phyloP scores from a whole-genome alignment of 371 early-diverging fungal species.

The Entomophthora muscae region DNA sequence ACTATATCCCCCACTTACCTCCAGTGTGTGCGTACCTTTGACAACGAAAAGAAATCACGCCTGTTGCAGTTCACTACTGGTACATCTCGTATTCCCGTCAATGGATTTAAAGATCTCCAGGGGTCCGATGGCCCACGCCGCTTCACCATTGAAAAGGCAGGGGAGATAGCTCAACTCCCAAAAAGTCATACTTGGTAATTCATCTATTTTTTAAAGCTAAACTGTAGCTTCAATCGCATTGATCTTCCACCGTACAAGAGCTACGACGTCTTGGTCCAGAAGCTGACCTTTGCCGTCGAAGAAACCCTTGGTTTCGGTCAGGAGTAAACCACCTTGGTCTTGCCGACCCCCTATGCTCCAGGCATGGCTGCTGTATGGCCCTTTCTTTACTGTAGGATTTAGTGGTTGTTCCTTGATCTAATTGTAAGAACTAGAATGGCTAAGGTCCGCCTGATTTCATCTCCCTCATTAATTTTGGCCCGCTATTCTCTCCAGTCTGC shows the following conservation, averaged over 20 bases:
- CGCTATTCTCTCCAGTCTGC: too few relatives aligned
- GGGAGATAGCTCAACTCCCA: constrained; percentile 69
- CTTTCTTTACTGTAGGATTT: neutral
- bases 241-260: constrained; percentile 84
- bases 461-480: too few relatives aligned
- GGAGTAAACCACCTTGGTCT: constrained; percentile 21
- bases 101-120: constrained; percentile 95
- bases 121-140: constrained; percentile 91
- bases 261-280: constrained; percentile 46
- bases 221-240: constrained; percentile 74
- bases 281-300: constrained; percentile 83
- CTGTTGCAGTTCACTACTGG: constrained; percentile 97
- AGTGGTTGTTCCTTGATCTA: neutral
- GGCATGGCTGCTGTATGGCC: neutral
- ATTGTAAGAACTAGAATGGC: too few relatives aligned
- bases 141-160: constrained; percentile 91
- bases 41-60: constrained; percentile 83
- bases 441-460: too few relatives aligned
- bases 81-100: constrained; percentile 94
- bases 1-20: neutral
- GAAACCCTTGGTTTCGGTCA: constrained; percentile 78
- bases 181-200: constrained; percentile 86
- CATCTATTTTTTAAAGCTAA: neutral
- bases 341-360: neutral
- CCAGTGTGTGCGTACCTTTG: constrained; percentile 64